phyloP scores from a whole-genome alignment of 768 basidiomycete species.

The Mycena kentingensis region DNA sequence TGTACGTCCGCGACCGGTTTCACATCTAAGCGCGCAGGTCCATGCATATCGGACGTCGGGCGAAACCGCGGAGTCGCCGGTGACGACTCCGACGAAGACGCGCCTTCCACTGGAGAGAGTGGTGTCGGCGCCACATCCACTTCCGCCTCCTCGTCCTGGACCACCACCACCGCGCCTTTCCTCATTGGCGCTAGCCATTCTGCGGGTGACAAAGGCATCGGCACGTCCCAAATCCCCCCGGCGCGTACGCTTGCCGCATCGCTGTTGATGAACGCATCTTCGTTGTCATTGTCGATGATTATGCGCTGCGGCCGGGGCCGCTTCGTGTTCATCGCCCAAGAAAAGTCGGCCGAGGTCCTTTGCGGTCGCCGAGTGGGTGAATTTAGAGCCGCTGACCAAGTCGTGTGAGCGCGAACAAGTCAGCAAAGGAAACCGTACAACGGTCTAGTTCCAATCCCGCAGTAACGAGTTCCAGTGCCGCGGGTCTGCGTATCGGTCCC shows the following conservation, averaged over 20 bases:
- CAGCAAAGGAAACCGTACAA: not conserved
- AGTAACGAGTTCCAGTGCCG: not conserved
- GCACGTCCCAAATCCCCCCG: constrained; percentile 6
- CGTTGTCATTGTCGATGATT: constrained; percentile 8
- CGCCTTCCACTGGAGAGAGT: constrained; percentile 4
- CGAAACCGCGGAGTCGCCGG: constrained; percentile 15
- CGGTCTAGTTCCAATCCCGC: not conserved
- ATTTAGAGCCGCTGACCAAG: not conserved
- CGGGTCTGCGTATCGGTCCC: not conserved
- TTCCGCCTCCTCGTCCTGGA: too few relatives aligned
- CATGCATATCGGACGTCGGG: constrained; percentile 2
- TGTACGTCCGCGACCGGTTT: constrained; percentile 7
- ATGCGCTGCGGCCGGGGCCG: constrained; percentile 8
- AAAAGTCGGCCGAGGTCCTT: constrained; percentile 1
- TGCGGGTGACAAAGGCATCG: constrained; percentile 10
- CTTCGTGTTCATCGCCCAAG: constrained; percentile 1
- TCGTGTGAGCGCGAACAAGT: not conserved
- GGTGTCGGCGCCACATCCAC: constrained; percentile 2
- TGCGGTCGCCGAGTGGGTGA: constrained; percentile 1
- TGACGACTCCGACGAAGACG: constrained; percentile 5
- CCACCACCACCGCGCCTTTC: not conserved
- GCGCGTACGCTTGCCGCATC: constrained; percentile 5
- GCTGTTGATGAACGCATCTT: not conserved
- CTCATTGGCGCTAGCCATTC: constrained; percentile 18
- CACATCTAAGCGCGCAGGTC: not conserved